Percentiles rank a stretch among this genome's conserved stretches.
These are phyloP conservation scores for Curvularia hawaiiensis DNA, from an alignment of 2,329 filamentous ascomycete genomes.

Conservation along the genomic window DNA sequence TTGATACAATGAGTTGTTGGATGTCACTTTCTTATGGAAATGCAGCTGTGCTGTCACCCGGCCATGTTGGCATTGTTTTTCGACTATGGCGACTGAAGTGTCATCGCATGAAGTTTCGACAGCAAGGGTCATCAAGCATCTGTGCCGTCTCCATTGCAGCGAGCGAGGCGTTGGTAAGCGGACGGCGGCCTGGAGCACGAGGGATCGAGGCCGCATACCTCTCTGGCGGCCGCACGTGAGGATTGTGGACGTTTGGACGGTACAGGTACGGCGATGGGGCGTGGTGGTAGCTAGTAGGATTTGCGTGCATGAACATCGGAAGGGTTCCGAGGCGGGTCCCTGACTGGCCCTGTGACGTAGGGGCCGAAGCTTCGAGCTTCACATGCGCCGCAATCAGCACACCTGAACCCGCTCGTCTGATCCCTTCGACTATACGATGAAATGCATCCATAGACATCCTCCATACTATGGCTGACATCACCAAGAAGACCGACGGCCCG, in stretches of 20 bases:
- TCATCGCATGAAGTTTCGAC: constrained; percentile 93
- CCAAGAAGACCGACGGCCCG: constrained; percentile 55
- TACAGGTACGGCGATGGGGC: background rate
- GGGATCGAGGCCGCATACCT: constrained; percentile 29
- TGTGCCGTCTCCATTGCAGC: constrained; percentile 18
- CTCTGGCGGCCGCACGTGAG: background rate
- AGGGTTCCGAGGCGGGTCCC: constrained; percentile 8
- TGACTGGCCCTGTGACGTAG: constrained; percentile 15
- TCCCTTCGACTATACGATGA: constrained; percentile 24
- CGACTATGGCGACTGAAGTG: constrained; percentile 83
- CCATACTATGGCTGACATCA: constrained; percentile 49
- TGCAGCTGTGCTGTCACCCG: constrained; percentile 61
- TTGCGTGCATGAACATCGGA: constrained; percentile 6
- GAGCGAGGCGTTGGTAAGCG: constrained; percentile 5
- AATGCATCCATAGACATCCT: background rate
- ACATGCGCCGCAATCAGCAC: constrained; percentile 8
- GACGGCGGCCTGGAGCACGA: constrained; percentile 12
- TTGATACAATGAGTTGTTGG: constrained; percentile 73
- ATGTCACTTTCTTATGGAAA: constrained; percentile 82
- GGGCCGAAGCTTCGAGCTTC: constrained; percentile 13
- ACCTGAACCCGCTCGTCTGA: constrained; percentile 1
- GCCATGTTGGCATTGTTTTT: constrained; percentile 52
- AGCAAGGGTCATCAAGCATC: constrained; percentile 60
- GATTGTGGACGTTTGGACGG: background rate
- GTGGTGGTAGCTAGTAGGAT: background rate